These are phyloP conservation scores for Lodderomyces elongisporus DNA, from an alignment of 1,139 yeast genomes.

Conservation along the genomic window DNA sequence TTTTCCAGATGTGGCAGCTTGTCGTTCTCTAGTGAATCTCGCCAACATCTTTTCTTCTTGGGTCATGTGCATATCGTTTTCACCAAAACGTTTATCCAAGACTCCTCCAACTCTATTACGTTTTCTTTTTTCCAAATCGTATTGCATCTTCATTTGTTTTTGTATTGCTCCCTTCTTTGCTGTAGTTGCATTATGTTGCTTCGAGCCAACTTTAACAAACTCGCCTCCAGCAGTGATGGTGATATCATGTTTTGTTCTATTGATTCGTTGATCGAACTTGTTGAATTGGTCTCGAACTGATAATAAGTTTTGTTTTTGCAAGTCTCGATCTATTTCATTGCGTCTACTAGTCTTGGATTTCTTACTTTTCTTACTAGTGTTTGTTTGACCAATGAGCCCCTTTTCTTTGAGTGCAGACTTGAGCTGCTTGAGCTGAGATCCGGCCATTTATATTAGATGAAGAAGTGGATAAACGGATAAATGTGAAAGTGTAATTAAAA, in stretches of 20 bases:
- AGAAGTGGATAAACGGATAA: too few relatives aligned
- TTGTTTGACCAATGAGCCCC: constrained; percentile 81
- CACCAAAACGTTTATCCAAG: constrained; percentile 89
- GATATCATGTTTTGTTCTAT: constrained; percentile 64
- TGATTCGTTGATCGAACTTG: constrained; percentile 78
- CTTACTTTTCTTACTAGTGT: constrained; percentile 44
- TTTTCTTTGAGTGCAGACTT: constrained; percentile 71
- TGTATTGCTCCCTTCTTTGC: constrained; percentile 71
- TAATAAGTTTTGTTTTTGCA: constrained; percentile 49
- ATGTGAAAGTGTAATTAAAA: too few relatives aligned
- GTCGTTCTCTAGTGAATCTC: constrained; percentile 86
- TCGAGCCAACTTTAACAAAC: constrained; percentile 54
- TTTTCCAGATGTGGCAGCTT: constrained; percentile 33
- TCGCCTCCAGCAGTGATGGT: constrained; percentile 50
- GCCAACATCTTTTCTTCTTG: constrained; percentile 94
- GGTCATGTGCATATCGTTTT: constrained; percentile 61
- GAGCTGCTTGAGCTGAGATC: constrained; percentile 80
- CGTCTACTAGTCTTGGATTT: constrained; percentile 36
- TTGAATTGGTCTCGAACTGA: constrained; percentile 78
- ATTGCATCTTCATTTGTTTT: constrained; percentile 63
- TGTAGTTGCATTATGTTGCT: constrained; percentile 35
- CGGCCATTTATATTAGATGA: constrained; percentile 56
- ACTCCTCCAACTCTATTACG: constrained; percentile 76
- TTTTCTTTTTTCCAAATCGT: constrained; percentile 54
- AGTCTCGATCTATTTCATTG: constrained; percentile 65